Conservation (phyloP, 2,329 filamentous ascomycete genomes). For the Aphanoascus verrucosus region DNA sequence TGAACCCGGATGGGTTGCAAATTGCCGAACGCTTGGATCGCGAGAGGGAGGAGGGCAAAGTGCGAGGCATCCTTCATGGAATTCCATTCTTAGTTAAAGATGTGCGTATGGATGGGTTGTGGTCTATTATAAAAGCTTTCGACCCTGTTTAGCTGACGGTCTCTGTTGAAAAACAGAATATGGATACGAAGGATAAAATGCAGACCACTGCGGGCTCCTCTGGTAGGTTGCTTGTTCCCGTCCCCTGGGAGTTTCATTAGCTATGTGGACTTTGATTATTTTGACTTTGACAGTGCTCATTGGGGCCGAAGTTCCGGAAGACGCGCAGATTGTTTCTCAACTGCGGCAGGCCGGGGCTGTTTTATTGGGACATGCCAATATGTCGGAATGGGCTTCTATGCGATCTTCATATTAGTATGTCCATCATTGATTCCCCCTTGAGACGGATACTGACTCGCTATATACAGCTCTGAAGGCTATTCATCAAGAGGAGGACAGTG, state of each 20-base stretch:
- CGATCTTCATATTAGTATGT: conserved; percentile 52
- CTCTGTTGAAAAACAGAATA: conserved; percentile 36
- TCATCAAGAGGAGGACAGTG: conserved; percentile 54
- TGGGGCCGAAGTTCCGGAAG: conserved; percentile 54
- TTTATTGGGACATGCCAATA: conserved; percentile 57
- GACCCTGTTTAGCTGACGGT: background rate
- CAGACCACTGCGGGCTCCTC: conserved; percentile 63
- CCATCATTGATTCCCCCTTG: background rate
- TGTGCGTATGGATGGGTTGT: conserved; percentile 9
- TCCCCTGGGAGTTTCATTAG: background rate
- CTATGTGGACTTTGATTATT: background rate
- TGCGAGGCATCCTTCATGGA: conserved; percentile 59
- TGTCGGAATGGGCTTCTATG: conserved; percentile 69
- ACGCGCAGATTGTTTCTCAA: conserved; percentile 52
- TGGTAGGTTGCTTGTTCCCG: conserved; percentile 38
- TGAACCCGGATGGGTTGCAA: conserved; percentile 55
- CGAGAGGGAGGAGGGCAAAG: conserved; percentile 46
- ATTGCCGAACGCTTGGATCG: conserved; percentile 53
- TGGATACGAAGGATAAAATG: conserved; percentile 57
- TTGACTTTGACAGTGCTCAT: conserved; percentile 24
- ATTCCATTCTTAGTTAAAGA: conserved; percentile 69
- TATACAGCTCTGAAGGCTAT: conserved; percentile 45
- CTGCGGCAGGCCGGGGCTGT: conserved; percentile 57
- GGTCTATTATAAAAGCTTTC: background rate
- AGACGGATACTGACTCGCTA: background rate